Evolutionary conservation across 371 early-diverging fungal species (phyloP).

Genomic region (Lichtheimia ornata): DNA sequence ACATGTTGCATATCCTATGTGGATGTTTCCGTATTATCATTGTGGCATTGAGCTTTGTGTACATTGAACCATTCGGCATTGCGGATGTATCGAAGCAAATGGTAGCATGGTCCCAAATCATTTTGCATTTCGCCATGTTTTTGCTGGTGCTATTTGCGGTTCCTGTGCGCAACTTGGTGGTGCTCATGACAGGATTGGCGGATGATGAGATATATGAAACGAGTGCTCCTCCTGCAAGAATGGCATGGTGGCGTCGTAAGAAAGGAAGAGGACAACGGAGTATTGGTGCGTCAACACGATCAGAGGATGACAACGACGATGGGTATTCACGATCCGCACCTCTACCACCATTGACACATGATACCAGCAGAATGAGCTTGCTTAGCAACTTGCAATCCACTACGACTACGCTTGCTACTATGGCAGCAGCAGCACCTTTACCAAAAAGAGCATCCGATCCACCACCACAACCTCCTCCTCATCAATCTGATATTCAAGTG

Average conservation of each 20-base stretch:
- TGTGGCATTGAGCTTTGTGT: constrained; percentile 30
- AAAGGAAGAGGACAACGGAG: neutral
- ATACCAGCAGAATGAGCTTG: too few relatives aligned
- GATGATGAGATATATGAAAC: constrained; percentile 22
- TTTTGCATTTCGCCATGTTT: constrained; percentile 33
- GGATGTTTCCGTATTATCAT: constrained; percentile 25
- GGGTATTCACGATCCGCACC: too few relatives aligned
- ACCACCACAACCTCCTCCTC: too few relatives aligned
- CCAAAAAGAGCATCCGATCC: too few relatives aligned
- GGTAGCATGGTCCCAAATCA: constrained; percentile 38
- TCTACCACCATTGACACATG: too few relatives aligned
- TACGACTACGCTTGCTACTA: too few relatives aligned
- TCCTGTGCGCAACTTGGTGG: constrained; percentile 26
- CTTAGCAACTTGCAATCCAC: too few relatives aligned
- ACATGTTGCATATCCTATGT: constrained; percentile 26
- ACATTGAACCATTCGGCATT: constrained; percentile 13
- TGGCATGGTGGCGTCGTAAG: constrained; percentile 23
- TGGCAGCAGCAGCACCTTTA: too few relatives aligned
- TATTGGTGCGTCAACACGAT: too few relatives aligned
- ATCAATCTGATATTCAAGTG: too few relatives aligned
- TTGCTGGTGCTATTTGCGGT: constrained; percentile 25
- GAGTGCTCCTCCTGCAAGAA: constrained; percentile 22
- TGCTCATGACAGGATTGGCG: constrained; percentile 23
- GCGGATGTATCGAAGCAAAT: constrained; percentile 32
- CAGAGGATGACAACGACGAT: too few relatives aligned